Conservation (phyloP, 345 rosid species). For the Gossypioides kirkii region DNA sequence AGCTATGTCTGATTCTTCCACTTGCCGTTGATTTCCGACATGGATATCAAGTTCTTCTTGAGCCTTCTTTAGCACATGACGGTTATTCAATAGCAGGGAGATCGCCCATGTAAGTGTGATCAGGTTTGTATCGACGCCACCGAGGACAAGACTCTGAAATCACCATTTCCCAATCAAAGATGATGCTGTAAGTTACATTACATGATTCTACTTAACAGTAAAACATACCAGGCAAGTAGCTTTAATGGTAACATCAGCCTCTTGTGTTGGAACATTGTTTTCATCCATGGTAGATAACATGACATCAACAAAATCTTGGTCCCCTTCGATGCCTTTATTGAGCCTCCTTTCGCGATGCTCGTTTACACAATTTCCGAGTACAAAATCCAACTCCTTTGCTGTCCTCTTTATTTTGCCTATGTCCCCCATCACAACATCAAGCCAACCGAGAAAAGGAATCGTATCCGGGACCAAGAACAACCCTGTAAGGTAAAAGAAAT, state of each 20-base stretch:
- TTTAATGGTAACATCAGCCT: constrained; percentile 47
- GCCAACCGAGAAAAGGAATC: constrained; percentile 45
- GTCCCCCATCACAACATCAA: constrained; percentile 39
- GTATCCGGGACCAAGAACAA: constrained; percentile 46
- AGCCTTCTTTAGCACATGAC: too few relatives aligned
- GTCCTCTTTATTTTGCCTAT: constrained; percentile 54
- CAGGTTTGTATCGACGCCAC: not conserved
- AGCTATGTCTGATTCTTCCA: not conserved
- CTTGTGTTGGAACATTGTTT: constrained; percentile 34
- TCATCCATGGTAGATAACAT: constrained; percentile 46
- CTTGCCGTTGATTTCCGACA: not conserved
- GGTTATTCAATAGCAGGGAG: not conserved
- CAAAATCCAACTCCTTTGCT: constrained; percentile 35
- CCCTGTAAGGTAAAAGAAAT: constrained; percentile 45
- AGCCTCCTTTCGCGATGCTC: constrained; percentile 40
- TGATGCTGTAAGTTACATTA: not conserved
- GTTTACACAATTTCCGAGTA: constrained; percentile 35
- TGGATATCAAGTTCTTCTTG: not conserved
- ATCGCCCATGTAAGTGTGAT: not conserved
- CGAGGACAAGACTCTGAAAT: not conserved
- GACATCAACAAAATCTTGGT: constrained; percentile 46
- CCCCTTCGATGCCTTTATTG: constrained; percentile 5
- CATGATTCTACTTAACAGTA: not conserved
- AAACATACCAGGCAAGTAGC: constrained; percentile 55
- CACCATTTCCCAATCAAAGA: not conserved